phyloP scores from a whole-genome alignment of 257 asterid species.

The Leonotis leonurus region DNA sequence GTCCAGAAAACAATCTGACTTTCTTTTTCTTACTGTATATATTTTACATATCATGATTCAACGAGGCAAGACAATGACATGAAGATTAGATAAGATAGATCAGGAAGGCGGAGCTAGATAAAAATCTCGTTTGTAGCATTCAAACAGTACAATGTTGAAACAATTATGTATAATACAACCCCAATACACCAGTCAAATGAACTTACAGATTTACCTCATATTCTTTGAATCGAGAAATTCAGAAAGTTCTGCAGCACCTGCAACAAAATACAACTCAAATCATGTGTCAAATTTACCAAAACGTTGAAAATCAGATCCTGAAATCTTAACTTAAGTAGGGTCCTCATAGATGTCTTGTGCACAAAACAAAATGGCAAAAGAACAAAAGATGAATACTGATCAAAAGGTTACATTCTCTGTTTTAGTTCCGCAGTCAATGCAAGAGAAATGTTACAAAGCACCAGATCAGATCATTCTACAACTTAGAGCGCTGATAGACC shows the following conservation, averaged over 20 bases:
- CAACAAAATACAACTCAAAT: conserved; percentile 21
- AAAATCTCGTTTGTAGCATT: neutral
- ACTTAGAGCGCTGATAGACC: no score
- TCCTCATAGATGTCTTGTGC: neutral
- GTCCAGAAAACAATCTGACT: neutral
- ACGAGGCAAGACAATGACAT: no score
- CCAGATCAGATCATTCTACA: no score
- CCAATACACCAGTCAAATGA: conserved; percentile 2
- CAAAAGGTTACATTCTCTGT: neutral
- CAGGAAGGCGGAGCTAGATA: neutral
- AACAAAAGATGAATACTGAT: neutral
- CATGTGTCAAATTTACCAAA: neutral
- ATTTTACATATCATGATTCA: no score
- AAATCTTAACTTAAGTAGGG: neutral
- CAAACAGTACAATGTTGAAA: neutral
- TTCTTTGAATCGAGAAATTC: conserved; percentile 68
- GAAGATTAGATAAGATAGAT: no score
- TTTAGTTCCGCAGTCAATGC: no score
- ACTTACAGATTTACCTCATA: conserved; percentile 43
- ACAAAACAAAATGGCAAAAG: neutral
- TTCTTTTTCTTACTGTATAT: no score
- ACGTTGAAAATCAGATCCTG: neutral
- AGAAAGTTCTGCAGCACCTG: conserved; percentile 90
- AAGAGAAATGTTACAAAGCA: no score
- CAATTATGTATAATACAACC: neutral